Conservation (phyloP, 2,329 filamentous ascomycete genomes). For the Nectriaceae sp. region DNA sequence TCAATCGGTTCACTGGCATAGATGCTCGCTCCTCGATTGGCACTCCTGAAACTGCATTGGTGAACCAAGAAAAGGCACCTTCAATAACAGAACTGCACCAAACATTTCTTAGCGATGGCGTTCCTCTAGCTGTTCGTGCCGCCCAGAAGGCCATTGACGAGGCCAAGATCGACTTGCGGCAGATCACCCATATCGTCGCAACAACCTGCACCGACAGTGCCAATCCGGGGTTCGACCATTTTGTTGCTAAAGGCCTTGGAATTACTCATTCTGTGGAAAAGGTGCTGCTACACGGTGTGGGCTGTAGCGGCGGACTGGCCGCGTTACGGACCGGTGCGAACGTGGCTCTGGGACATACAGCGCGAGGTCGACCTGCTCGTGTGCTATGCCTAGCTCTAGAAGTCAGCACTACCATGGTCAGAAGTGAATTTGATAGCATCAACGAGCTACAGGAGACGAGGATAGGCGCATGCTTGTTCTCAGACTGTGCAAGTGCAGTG, state of each 20-base stretch:
- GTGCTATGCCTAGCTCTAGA: conserved; percentile 68
- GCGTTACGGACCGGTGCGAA: conserved; percentile 65
- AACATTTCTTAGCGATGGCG: conserved; percentile 57
- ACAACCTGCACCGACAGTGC: conserved; percentile 71
- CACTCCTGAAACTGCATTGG: conserved; percentile 59
- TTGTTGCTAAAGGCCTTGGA: conserved; percentile 59
- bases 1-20: conserved; percentile 67
- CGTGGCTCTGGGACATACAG: conserved; percentile 63
- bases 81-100: conserved; percentile 57
- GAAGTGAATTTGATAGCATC: conserved; percentile 67
- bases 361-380: conserved; percentile 59
- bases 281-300: conserved; percentile 65
- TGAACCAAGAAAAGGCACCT: conserved; percentile 55
- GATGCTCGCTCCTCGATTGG: conserved; percentile 64
- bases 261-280: conserved; percentile 62
- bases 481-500: conserved; percentile 68
- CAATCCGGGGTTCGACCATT: conserved; percentile 70
- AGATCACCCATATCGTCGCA: conserved; percentile 68
- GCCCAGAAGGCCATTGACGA: conserved; percentile 57
- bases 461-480: conserved; percentile 68
- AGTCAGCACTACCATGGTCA: conserved; percentile 60
- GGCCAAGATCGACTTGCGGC: conserved; percentile 48
- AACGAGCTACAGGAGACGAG: conserved; percentile 59
- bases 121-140: conserved; percentile 58
- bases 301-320: conserved; percentile 66